phyloP scores from a whole-genome alignment of 371 early-diverging fungal species.

The Actinomortierella ambigua region DNA sequence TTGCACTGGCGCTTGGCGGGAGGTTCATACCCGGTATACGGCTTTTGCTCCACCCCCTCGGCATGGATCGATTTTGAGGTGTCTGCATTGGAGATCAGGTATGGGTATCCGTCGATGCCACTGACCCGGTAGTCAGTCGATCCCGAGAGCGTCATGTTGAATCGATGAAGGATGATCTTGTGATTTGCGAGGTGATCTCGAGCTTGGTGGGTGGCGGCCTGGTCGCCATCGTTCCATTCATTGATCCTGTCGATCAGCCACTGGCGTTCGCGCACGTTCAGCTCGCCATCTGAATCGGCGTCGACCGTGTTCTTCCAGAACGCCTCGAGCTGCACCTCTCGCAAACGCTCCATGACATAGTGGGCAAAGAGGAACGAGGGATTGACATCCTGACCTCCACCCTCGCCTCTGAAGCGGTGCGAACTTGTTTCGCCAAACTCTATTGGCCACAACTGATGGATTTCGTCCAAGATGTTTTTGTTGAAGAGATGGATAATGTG shows the following conservation, averaged over 20 bases:
- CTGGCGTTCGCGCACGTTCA: slow-evolving; percentile 35
- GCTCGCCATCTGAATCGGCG: slow-evolving; percentile 29
- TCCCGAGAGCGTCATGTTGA: slow-evolving; percentile 7
- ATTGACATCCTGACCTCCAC: slow-evolving; percentile 24
- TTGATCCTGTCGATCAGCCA: slow-evolving; percentile 16
- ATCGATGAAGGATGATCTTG: not conserved
- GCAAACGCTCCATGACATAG: slow-evolving; percentile 40
- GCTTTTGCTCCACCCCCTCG: not conserved
- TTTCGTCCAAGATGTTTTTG: slow-evolving; percentile 36
- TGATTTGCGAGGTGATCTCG: not conserved
- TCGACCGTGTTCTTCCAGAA: slow-evolving; percentile 39
- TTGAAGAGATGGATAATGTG: slow-evolving; percentile 44
- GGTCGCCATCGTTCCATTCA: slow-evolving; percentile 17
- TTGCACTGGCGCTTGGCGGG: slow-evolving; percentile 8
- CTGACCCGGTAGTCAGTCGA: slow-evolving; percentile 16
- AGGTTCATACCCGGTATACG: not conserved
- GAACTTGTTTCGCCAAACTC: slow-evolving; percentile 35
- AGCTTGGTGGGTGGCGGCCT: not conserved
- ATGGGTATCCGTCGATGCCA: slow-evolving; percentile 33
- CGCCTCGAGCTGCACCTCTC: slow-evolving; percentile 37
- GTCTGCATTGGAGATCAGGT: slow-evolving; percentile 12
- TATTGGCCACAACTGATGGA: slow-evolving; percentile 32
- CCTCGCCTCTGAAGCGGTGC: slow-evolving; percentile 46
- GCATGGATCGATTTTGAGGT: slow-evolving; percentile 9
- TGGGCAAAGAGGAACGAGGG: slow-evolving; percentile 45